phyloP scores from a whole-genome alignment of 1,139 yeast genomes.

The Yamadazyma trypodendri region DNA sequence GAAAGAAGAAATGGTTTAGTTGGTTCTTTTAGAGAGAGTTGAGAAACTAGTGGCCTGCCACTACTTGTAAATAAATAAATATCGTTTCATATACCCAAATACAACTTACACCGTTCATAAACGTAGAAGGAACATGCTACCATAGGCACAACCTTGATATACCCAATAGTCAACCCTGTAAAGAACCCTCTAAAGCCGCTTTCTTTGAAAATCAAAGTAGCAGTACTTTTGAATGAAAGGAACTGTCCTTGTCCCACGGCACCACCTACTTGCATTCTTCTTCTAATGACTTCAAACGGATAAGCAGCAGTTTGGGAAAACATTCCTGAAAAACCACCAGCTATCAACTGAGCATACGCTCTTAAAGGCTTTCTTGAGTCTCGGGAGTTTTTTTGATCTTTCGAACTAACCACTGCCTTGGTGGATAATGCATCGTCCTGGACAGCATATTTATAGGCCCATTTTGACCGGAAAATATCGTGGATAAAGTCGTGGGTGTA shows the following conservation, averaged over 20 bases:
- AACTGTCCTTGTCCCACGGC: conserved; percentile 64
- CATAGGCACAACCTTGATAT: conserved; percentile 94
- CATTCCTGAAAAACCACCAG: conserved; percentile 96
- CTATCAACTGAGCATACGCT: conserved; percentile 88
- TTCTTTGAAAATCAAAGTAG: conserved; percentile 61
- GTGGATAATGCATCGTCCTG: conserved; percentile 16
- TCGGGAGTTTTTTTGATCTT: conserved; percentile 33
- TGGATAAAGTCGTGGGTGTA: conserved; percentile 91
- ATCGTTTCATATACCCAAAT: conserved; percentile 52
- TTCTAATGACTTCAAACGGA: conserved; percentile 91
- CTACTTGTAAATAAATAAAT: conserved; percentile 8
- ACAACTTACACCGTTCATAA: conserved; percentile 78
- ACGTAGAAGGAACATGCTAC: conserved; percentile 94
- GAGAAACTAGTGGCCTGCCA: not conserved
- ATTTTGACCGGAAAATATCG: conserved; percentile 69
- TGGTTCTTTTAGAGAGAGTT: conserved; percentile 47
- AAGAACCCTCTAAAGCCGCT: conserved; percentile 84
- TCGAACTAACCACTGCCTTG: conserved; percentile 16
- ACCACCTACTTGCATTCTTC: conserved; percentile 96
- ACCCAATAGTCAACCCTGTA: conserved; percentile 93
- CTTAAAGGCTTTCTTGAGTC: conserved; percentile 65
- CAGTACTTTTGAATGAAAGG: conserved; percentile 52
- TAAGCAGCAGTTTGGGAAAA: conserved; percentile 95
- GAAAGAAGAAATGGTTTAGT: conserved; percentile 58
- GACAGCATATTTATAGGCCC: conserved; percentile 59